Base-by-base conservation (phyloP, 1,284 basidiomycete genomes). In the Somion occarium region DNA sequence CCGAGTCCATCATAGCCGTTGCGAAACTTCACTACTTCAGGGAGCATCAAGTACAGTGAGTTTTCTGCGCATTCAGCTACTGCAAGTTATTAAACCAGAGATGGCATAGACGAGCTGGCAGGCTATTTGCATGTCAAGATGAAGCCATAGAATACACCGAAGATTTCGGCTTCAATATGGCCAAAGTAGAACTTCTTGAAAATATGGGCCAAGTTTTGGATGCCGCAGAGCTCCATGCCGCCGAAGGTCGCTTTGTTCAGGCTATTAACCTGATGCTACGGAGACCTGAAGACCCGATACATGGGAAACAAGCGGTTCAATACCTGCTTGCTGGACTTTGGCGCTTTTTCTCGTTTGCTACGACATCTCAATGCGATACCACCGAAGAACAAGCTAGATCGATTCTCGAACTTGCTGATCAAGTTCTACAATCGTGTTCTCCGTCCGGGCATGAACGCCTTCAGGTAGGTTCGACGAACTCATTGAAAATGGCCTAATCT, bases 121-220 rank as follows among this genome's bases (percentile, higher is more conserved):
- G 56, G 2, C 62, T 87, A 1, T 88, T 86, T 58, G 56, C 66
- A 0, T 69, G 73, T 1, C 63, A 69, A 0, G 75, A 84, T 19
- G 78, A 83, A 12, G 70, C 73, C 19, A 53, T 83, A 2, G 73
- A 78, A 30, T 87, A 82, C 52, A 69, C 81, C 25, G 75, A 82
- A 50, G 73, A 78, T 7, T 74, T 72, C 43, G 76, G 74, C 23
- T 67, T 88, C 2, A 76, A 80, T 51, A 56, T 73, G n/a, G 74
- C 77, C 9, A 73, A 69, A n/a, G 76, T 75, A 0, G 60, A 61
- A 0, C 58, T 85, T 5, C 68, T 85, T n/a, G 69, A 74, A 41
- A 62, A 68, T 4, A 64, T 73, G 3, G 73, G 71, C 3, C 67
- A 70, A 53, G 71, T 64, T 46, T 50, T 58, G 0, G 78, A 83